Conservation (phyloP, 2,329 filamentous ascomycete species). For the Cytospora piceicola region DNA sequence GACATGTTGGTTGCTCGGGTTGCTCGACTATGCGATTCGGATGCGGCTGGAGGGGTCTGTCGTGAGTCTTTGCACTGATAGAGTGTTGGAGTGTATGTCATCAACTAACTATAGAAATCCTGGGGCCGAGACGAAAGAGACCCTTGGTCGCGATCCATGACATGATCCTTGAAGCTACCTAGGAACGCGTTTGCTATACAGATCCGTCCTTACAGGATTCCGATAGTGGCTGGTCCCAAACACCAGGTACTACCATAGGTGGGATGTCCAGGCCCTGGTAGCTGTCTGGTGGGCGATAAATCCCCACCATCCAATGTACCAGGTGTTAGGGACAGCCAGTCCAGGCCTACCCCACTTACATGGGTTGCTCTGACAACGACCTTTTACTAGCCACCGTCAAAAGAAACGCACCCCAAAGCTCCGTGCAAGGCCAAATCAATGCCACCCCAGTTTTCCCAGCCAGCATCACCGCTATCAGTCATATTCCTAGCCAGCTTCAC, state of each 20-base stretch:
- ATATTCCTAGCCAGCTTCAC: slow-evolving; percentile 22
- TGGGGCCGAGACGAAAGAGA: neutral
- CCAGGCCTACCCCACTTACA: neutral
- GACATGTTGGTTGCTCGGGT: slow-evolving; percentile 50
- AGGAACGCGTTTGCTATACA: neutral
- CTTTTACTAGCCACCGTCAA: neutral
- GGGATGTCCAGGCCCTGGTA: too few species aligned
- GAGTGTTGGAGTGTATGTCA: neutral
- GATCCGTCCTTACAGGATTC: neutral
- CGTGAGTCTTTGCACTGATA: neutral
- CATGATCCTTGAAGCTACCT: neutral
- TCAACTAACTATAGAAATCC: neutral
- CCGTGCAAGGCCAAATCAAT: neutral
- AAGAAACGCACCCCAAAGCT: neutral
- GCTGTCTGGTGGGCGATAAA: neutral
- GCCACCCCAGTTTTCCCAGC: slow-evolving; percentile 11
- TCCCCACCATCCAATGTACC: neutral
- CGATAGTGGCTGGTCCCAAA: neutral
- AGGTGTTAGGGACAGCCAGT: neutral
- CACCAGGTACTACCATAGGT: neutral
- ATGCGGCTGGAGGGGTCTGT: neutral
- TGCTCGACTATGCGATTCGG: neutral
- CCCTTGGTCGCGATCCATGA: neutral
- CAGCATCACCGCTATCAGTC: slow-evolving; percentile 18
- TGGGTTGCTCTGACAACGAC: neutral